These are phyloP conservation scores for Aspergillus fumigatus DNA, from an alignment of 2,329 filamentous ascomycete genomes.

Conservation along the genomic window DNA sequence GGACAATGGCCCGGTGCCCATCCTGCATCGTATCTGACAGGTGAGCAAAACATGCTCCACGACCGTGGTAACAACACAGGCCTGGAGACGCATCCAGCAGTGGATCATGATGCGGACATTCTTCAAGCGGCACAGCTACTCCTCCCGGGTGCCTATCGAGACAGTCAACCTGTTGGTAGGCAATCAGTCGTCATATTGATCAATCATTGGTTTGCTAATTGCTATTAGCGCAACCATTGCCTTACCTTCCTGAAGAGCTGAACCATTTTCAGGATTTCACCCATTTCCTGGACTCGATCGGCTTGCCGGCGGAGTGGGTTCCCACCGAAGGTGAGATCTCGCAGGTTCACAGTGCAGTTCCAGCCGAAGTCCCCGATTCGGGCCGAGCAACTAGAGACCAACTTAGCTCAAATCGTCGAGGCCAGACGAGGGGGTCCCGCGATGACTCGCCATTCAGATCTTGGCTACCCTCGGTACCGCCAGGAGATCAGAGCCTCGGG, in stretches of 20 bases:
- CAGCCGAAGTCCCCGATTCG: constrained; percentile 21
- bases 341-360: constrained; percentile 21
- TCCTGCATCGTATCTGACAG: constrained; percentile 23
- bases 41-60: constrained; percentile 20
- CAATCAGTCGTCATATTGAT: background rate
- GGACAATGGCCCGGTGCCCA: constrained; percentile 26
- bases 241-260: constrained; percentile 29
- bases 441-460: constrained; percentile 31
- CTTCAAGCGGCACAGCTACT: constrained; percentile 37
- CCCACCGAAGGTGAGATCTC: constrained; percentile 22
- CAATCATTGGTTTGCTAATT: background rate
- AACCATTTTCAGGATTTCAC: constrained; percentile 36
- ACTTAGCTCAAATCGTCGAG: constrained; percentile 14
- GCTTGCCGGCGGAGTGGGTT: constrained; percentile 32
- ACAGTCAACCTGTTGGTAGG: constrained; percentile 13
- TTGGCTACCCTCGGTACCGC: constrained; percentile 30
- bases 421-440: constrained; percentile 20
- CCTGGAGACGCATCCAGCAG: constrained; percentile 17
- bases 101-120: constrained; percentile 31
- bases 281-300: constrained; percentile 32
- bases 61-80: constrained; percentile 8
- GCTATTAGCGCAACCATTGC: constrained; percentile 21
- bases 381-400: constrained; percentile 16
- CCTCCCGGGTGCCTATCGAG: constrained; percentile 26
- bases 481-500: constrained; percentile 29